Conservation (phyloP, 257 asterid genomes). For the Haberlea rhodopensis region DNA sequence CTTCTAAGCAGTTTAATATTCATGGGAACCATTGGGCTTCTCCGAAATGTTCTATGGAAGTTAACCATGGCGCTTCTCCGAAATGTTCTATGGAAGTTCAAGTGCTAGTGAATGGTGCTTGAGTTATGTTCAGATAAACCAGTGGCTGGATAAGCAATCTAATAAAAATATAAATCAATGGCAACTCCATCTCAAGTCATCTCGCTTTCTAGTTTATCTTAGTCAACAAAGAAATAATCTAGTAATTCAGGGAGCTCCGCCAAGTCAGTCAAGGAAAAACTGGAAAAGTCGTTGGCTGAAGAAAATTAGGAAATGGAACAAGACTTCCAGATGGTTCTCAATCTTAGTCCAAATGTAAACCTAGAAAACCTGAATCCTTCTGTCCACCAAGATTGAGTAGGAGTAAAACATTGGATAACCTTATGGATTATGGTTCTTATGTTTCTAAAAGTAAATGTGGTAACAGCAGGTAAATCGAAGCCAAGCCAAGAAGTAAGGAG, state of each 20-base stretch:
- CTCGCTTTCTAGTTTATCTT: neutral
- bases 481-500: neutral
- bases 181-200: neutral
- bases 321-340: neutral
- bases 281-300: neutral
- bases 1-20: neutral
- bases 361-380: neutral
- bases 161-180: neutral
- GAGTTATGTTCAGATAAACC: neutral
- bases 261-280: neutral
- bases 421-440: too few species aligned
- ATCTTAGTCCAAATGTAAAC: neutral
- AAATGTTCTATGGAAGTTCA: neutral
- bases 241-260: neutral
- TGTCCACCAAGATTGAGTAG: too few species aligned
- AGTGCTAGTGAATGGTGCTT: neutral
- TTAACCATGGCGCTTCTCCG: neutral
- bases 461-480: neutral
- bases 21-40: neutral
- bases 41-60: neutral
- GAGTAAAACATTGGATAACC: too few species aligned
- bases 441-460: too few species aligned
- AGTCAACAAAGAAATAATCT: too few species aligned
- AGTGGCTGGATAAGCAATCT: neutral
- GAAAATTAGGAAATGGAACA: neutral